These are phyloP conservation scores for Niebla homalea DNA, from an alignment of 495 filamentous ascomycete genomes.

Conservation along the genomic window DNA sequence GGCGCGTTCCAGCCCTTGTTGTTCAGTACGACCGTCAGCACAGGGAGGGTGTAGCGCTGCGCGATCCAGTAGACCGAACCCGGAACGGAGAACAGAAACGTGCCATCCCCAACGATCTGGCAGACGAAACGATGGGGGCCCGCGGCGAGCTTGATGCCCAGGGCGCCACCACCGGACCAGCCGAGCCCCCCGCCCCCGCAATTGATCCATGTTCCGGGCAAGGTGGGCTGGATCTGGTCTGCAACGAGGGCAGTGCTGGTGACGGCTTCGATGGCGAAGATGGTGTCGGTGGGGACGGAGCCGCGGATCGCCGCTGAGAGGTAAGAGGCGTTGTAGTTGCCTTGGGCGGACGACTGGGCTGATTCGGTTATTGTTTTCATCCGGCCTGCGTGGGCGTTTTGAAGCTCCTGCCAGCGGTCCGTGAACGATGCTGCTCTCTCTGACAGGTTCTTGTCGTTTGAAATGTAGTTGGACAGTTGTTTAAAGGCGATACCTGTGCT, in stretches of 20 bases:
- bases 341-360: slow-evolving; percentile 43
- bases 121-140: slow-evolving; percentile 66
- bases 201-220: slow-evolving; percentile 79
- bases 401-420: slow-evolving; percentile 41
- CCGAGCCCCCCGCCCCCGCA: slow-evolving; percentile 89
- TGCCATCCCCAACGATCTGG: slow-evolving; percentile 88
- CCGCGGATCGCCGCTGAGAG: slow-evolving; percentile 51
- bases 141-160: slow-evolving; percentile 79
- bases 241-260: slow-evolving; percentile 68
- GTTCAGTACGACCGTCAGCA: slow-evolving; percentile 84
- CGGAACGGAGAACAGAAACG: slow-evolving; percentile 79
- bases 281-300: slow-evolving; percentile 58
- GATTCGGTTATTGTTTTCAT: slow-evolving; percentile 42
- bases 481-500: slow-evolving; percentile 57
- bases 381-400: slow-evolving; percentile 44
- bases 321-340: slow-evolving; percentile 55
- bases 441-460: slow-evolving; percentile 33
- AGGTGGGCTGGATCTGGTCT: slow-evolving; percentile 63
- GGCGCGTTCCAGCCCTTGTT: slow-evolving; percentile 93
- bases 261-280: slow-evolving; percentile 80
- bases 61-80: slow-evolving; percentile 90
- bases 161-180: slow-evolving; percentile 82
- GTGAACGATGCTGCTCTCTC: slow-evolving; percentile 30
- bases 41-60: slow-evolving; percentile 71
- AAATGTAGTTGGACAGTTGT: slow-evolving; percentile 53